phyloP scores from a whole-genome alignment of 805 yeast species.

The Wickerhamomyces rabaulensis region DNA sequence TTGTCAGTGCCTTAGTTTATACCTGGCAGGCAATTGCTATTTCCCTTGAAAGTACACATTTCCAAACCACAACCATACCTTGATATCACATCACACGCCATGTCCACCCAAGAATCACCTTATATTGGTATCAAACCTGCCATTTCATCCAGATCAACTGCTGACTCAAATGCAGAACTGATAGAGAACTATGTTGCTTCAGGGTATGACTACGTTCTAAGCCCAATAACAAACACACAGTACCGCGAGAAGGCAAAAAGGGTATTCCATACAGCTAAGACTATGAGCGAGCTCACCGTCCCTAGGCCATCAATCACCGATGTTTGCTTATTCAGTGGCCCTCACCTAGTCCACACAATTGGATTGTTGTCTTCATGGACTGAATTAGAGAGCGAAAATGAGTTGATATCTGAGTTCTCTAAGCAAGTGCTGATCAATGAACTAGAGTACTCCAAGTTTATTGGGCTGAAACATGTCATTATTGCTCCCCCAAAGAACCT shows the following conservation, averaged over 20 bases:
- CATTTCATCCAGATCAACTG: conserved; percentile 25
- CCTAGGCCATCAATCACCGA: conserved; percentile 38
- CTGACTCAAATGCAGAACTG: conserved; percentile 25
- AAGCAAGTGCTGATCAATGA: conserved; percentile 55
- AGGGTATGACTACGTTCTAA: conserved; percentile 49
- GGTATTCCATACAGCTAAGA: conserved; percentile 31
- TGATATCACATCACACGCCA: background rate
- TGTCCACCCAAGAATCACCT: conserved; percentile 11
- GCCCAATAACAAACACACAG: conserved; percentile 49
- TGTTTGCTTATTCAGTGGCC: conserved; percentile 37
- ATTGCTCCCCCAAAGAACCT: conserved; percentile 63
- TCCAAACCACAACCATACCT: background rate
- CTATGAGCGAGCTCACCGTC: conserved; percentile 23
- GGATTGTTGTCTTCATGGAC: conserved; percentile 66
- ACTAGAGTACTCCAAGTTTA: conserved; percentile 49
- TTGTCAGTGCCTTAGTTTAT: background rate
- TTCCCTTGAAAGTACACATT: background rate
- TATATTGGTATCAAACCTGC: conserved; percentile 44
- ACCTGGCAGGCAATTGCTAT: too few species aligned
- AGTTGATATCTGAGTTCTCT: conserved; percentile 45
- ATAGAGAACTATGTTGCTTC: conserved; percentile 24
- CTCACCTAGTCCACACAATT: conserved; percentile 37
- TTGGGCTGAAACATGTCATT: conserved; percentile 51
- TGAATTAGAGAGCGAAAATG: conserved; percentile 55
- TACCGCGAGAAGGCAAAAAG: conserved; percentile 40